Evolutionary conservation across 805 yeast species (phyloP), one percentile per base, ranked within the genome.

Genomic region (Candida saitoana): DNA sequence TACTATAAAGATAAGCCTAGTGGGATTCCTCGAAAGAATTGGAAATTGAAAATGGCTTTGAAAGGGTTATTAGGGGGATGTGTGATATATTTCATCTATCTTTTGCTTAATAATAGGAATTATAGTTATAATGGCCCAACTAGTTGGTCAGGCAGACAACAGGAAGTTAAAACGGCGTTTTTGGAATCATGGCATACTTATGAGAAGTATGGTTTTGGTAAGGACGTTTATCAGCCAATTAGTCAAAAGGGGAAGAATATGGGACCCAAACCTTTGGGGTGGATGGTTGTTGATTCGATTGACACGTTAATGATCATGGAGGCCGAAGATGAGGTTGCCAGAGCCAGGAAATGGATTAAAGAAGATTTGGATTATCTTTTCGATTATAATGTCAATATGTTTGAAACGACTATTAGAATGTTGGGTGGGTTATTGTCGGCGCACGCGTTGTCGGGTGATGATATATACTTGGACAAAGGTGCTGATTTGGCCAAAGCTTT

Each of bases 381-480:
- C 50, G 85, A 87, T 57, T 77, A 81, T 46, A 76, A 76, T 27
- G 93, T 87, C 33, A 88, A 84, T 56, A 82, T 88, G 4, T 90
- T 90, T 62, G 97, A 89, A 59, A 88, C 96, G n/a, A 87, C 97
- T 4, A 89, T 87, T 49, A 74, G 96, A 57, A 87, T 90, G 95
- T 67, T 90, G 18, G 97, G 97, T 34, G 97, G 97, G 0, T 69
- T 90, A n/a, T 65, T 90, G 38, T 83, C 96, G 2, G 95, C 96
- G 0, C 79, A 77, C 55, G 82, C 86, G 49, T 63, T 87, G 20
- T 74, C 90, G 2, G 65, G 73, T 11, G 90, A 85, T 51, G 85
- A 80, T 36, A 44, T 85, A 41, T 87, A 80, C 54, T 67, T 88
- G 41, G 87, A 86, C 47, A 82, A 82, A 55, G 96, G 96, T 2